These are phyloP conservation scores for Torulaspora delbrueckii DNA, from an alignment of 805 yeast species.

Conservation along the genomic window DNA sequence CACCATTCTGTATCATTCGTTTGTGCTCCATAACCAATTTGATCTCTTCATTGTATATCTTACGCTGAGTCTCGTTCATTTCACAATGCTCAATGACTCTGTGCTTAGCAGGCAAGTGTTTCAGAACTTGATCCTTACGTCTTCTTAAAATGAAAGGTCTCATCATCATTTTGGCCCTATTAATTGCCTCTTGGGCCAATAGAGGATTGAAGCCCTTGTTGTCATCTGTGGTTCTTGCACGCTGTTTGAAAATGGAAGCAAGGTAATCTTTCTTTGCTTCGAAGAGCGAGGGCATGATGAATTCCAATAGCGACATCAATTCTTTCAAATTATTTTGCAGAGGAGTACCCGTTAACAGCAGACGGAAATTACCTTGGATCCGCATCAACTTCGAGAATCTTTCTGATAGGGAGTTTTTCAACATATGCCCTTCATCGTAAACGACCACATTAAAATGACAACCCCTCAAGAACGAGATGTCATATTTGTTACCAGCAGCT, in stretches of 20 bases:
- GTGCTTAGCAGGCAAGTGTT: slow-evolving; percentile 76
- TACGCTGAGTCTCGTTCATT: slow-evolving; percentile 48
- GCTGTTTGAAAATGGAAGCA: slow-evolving; percentile 78
- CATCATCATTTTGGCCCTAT: slow-evolving; percentile 96
- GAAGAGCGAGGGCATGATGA: slow-evolving; percentile 81
- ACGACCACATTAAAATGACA: slow-evolving; percentile 81
- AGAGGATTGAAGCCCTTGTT: slow-evolving; percentile 65
- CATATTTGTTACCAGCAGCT: slow-evolving; percentile 82
- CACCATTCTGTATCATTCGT: slow-evolving; percentile 26
- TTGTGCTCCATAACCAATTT: slow-evolving; percentile 37
- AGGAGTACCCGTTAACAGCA: slow-evolving; percentile 94
- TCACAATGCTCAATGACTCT: slow-evolving; percentile 63
- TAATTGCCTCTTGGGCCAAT: slow-evolving; percentile 83
- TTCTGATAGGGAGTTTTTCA: slow-evolving; percentile 84
- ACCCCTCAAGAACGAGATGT: slow-evolving; percentile 68
- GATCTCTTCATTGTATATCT: slow-evolving; percentile 59
- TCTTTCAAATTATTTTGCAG: slow-evolving; percentile 89
- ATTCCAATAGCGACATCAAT: slow-evolving; percentile 81
- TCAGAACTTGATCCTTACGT: slow-evolving; percentile 84
- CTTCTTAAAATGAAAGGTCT: slow-evolving; percentile 93
- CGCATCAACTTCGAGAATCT: slow-evolving; percentile 84
- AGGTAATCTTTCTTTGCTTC: slow-evolving; percentile 77
- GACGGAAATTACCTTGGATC: slow-evolving; percentile 74
- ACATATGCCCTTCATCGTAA: slow-evolving; percentile 96
- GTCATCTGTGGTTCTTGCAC: slow-evolving; percentile 61